Percentiles rank a stretch among this genome's conserved stretches.
phyloP scores from a whole-genome alignment of 2,329 filamentous ascomycete species.

The Sarocladium brachiariae region DNA sequence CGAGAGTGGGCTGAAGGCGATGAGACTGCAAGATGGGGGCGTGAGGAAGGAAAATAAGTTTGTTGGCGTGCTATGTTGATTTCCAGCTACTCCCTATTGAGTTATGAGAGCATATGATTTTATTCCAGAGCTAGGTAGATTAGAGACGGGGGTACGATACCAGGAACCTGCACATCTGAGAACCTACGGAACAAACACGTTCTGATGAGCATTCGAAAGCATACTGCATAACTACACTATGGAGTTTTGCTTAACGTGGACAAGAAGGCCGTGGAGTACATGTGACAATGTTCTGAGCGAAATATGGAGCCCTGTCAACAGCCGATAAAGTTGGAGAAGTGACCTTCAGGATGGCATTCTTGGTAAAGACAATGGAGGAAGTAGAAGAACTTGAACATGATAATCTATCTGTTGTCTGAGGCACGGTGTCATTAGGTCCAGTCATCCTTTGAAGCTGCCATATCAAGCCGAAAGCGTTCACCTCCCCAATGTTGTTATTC shows the following conservation, averaged over 20 bases:
- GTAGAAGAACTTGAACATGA: too few relatives aligned
- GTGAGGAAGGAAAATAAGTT: constrained; percentile 27
- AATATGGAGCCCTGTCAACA: neutral
- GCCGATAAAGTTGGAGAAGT: neutral
- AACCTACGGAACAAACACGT: too few relatives aligned
- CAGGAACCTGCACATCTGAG: constrained; percentile 6
- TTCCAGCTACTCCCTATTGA: neutral
- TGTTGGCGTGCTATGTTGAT: too few relatives aligned
- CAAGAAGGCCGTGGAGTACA: neutral
- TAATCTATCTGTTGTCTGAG: too few relatives aligned
- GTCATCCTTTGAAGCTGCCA: too few relatives aligned
- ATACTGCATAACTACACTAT: neutral
- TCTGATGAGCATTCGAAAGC: too few relatives aligned
- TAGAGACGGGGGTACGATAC: constrained; percentile 7
- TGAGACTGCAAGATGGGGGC: constrained; percentile 77
- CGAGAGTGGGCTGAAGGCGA: constrained; percentile 77
- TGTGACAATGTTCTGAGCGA: neutral
- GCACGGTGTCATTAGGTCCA: too few relatives aligned
- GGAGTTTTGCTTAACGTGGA: neutral
- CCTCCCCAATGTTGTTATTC: too few relatives aligned
- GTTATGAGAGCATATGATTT: neutral
- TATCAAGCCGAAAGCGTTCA: too few relatives aligned
- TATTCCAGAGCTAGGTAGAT: neutral
- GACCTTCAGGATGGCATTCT: neutral
- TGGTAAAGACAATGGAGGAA: neutral